A percentile compares a stretch with the other conserved stretches of the same genome.
These are phyloP conservation scores for Basidiobolus meristosporus DNA, from an alignment of 371 early-diverging fungal genomes.

Conservation along the genomic window DNA sequence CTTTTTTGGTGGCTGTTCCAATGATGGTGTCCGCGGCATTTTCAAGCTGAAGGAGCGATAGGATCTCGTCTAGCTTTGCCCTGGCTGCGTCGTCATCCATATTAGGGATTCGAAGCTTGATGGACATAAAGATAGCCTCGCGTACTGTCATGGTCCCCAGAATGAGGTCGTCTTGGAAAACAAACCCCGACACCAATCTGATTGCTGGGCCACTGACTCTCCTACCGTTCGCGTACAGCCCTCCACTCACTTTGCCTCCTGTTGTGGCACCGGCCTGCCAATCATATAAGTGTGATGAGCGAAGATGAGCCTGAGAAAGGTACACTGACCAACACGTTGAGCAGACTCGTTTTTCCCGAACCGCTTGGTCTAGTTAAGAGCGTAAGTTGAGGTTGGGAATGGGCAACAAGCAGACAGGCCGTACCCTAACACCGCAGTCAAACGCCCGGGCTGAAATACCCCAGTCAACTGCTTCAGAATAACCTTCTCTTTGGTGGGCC, in stretches of 20 bases:
- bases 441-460: background rate
- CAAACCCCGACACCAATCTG: conserved; percentile 26
- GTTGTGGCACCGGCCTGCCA: background rate
- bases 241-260: background rate
- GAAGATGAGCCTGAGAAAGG: too few species aligned
- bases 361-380: background rate
- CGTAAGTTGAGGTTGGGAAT: too few species aligned
- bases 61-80: conserved; percentile 44
- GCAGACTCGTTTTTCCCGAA: background rate
- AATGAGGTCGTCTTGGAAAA: conserved; percentile 74
- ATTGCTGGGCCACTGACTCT: background rate
- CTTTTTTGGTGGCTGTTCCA: conserved; percentile 53
- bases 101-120: conserved; percentile 54
- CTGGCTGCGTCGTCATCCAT: conserved; percentile 32
- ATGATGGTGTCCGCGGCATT: conserved; percentile 52
- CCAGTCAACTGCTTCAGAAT: background rate
- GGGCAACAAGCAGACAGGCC: too few species aligned
- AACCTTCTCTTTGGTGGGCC: background rate
- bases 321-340: background rate
- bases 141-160: conserved; percentile 63
- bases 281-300: too few species aligned
- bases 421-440: conserved; percentile 34
- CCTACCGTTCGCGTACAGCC: background rate
- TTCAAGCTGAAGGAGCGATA: conserved; percentile 56
- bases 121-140: conserved; percentile 64